These are phyloP conservation scores for Podochytrium sp. DNA, from an alignment of 192 early-diverging fungal genomes.

Conservation along the genomic window DNA sequence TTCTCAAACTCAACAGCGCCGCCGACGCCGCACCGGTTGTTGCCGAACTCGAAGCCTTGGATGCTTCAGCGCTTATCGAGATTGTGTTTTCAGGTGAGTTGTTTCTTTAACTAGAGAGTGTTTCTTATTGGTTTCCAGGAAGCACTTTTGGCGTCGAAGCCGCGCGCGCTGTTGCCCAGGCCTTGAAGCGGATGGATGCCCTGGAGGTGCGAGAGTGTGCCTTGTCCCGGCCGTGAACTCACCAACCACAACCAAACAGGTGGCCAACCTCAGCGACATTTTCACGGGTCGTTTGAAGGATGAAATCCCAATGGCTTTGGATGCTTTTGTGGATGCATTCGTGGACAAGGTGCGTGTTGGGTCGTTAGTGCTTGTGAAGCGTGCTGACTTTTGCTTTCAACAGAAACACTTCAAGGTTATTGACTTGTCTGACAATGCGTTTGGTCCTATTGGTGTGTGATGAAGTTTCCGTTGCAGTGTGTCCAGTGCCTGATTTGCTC, in stretches of 20 bases:
- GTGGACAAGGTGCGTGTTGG: constrained; percentile 74
- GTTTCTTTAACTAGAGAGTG: too few relatives aligned
- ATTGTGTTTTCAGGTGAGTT: constrained; percentile 22
- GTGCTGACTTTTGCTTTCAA: background rate
- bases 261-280: constrained; percentile 86
- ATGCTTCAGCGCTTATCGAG: constrained; percentile 40
- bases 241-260: too few relatives aligned
- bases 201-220: constrained; percentile 83
- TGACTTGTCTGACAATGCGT: constrained; percentile 96
- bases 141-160: constrained; percentile 96
- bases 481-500: background rate
- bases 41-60: constrained; percentile 64
- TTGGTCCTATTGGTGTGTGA: constrained; percentile 74
- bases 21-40: constrained; percentile 80
- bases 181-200: constrained; percentile 65
- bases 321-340: constrained; percentile 82
- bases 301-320: constrained; percentile 84
- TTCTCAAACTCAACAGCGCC: constrained; percentile 85
- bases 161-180: constrained; percentile 73
- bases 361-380: background rate
- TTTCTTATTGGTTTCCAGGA: too few relatives aligned
- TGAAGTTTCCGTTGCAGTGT: background rate
- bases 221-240: too few relatives aligned
- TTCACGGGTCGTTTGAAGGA: constrained; percentile 91
- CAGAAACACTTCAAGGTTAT: constrained; percentile 58